Evolutionary conservation across 148 eudicot genomes (phyloP), one percentile per base, ranked within the genome.

Genomic region (Vaccinium myrtillus): DNA sequence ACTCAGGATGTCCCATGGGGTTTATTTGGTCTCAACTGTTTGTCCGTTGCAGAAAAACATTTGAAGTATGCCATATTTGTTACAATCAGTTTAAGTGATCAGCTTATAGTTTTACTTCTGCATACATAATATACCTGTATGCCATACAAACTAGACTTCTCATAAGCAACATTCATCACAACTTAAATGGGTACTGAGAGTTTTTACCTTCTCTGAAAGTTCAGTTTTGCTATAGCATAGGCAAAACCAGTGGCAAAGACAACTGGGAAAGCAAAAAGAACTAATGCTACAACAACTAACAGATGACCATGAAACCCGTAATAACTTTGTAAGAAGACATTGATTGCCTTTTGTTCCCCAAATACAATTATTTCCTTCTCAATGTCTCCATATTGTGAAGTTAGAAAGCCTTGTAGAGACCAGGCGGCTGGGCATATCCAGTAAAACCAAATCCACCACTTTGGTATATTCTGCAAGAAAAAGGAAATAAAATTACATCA

Each of bases 121-220:
- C 19, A 55, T 30, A 36, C 8, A 59, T 59, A 19, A 19, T 5
- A 43, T 43, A 59, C 23, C 1, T 18, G 21, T 58, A 58, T 58
- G 7, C 25, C n/a, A 2, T 59, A 59, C n/a, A 18, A 59, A 59
- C 67, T 59, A 8, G 19, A 59, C 67, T 59, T 59, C 19, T 1
- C 19, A 59, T 7, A 0, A 21, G 7, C 6, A 6, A 0, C 1
- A 10, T 59, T 59, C 23, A 59, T 59, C 23, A 59, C 67, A 8
- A 21, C 23, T 18, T 75, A 10, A 78, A 78, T 43, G 59, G 30
- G 11, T 5, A 6, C 8, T 18, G 11, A 21, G 46, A 43, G 46
- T 43, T 63, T 65, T 53, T 69, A 78, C 86, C 86, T 78, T 69
- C 54, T 79, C 82, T 84, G 86, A 56, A 84, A 84, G 86, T 84